Conservation (phyloP, 768 basidiomycete genomes). For the Tephrocybe sp. region DNA sequence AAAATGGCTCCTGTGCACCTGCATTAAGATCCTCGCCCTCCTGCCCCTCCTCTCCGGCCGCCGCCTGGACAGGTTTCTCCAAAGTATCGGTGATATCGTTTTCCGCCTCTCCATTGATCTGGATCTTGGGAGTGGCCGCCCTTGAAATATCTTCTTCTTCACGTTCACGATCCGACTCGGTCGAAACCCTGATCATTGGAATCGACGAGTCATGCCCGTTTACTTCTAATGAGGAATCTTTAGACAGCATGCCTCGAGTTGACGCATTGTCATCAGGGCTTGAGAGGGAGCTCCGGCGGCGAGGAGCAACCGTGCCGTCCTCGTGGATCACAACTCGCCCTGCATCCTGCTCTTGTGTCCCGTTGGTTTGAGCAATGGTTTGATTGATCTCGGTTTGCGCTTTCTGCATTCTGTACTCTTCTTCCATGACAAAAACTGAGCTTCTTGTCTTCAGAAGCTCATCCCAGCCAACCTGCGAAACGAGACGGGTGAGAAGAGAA, state of each 20-base stretch:
- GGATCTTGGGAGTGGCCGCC: slow-evolving; percentile 17
- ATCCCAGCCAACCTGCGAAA: slow-evolving; percentile 97
- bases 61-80: slow-evolving; percentile 52
- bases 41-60: slow-evolving; percentile 44
- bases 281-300: slow-evolving; percentile 17
- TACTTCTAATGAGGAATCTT: slow-evolving; percentile 28
- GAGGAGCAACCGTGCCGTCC: slow-evolving; percentile 49
- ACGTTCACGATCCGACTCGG: slow-evolving; percentile 53
- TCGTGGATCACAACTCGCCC: slow-evolving; percentile 54
- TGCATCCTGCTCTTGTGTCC: slow-evolving; percentile 28
- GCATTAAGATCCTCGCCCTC: slow-evolving; percentile 34
- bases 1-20: slow-evolving; percentile 61
- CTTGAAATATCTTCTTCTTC: slow-evolving; percentile 25
- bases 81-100: slow-evolving; percentile 31
- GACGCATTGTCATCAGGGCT: slow-evolving; percentile 65
- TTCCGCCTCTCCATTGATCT: slow-evolving; percentile 27
- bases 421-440: slow-evolving; percentile 98
- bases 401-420: slow-evolving; percentile 98
- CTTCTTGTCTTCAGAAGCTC: slow-evolving; percentile 95
- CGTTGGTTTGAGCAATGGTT: slow-evolving; percentile 24
- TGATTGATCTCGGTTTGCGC: slow-evolving; percentile 66
- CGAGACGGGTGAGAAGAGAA: slow-evolving; percentile 82
- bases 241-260: slow-evolving; percentile 56
- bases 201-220: slow-evolving; percentile 27
- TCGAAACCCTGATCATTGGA: slow-evolving; percentile 76